Evolutionary conservation across 2,329 filamentous ascomycete genomes (phyloP).

Genomic region (Penicillium crustosum): DNA sequence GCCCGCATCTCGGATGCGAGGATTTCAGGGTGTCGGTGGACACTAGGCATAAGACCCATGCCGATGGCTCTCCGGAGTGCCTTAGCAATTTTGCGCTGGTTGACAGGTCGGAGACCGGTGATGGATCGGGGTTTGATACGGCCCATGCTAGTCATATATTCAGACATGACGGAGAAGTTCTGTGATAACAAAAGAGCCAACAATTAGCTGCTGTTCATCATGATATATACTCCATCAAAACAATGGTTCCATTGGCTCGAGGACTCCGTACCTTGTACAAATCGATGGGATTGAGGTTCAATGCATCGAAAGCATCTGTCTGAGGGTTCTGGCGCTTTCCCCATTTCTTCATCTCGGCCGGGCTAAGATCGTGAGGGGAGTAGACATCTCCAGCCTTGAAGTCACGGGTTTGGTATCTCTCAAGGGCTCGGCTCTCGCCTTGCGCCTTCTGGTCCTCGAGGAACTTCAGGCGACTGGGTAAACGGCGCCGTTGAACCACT

Average conservation of each 20-base stretch:
- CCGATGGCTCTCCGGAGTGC: slow-evolving; percentile 86
- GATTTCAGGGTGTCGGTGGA: slow-evolving; percentile 84
- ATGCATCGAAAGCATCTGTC: slow-evolving; percentile 73
- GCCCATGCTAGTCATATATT: slow-evolving; percentile 82
- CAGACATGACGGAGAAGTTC: slow-evolving; percentile 91
- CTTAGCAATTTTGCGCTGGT: slow-evolving; percentile 91
- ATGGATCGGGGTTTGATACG: slow-evolving; percentile 74
- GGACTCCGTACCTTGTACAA: slow-evolving; percentile 73
- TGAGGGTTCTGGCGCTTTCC: slow-evolving; percentile 56
- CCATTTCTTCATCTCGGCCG: slow-evolving; percentile 80
- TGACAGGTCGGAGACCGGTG: slow-evolving; percentile 80
- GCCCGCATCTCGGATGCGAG: slow-evolving; percentile 48
- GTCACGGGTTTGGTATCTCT: slow-evolving; percentile 56
- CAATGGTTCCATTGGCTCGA: not conserved
- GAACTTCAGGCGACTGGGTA: slow-evolving; percentile 35
- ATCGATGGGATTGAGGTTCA: slow-evolving; percentile 76
- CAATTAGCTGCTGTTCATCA: slow-evolving; percentile 10
- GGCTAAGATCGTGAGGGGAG: slow-evolving; percentile 80
- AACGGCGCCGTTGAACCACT: slow-evolving; percentile 25
- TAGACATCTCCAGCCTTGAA: slow-evolving; percentile 85
- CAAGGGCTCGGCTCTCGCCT: slow-evolving; percentile 40
- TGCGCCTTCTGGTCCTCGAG: slow-evolving; percentile 39
- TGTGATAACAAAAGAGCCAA: slow-evolving; percentile 38
- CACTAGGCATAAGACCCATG: slow-evolving; percentile 86
- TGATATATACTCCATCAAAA: not conserved